Evolutionary conservation across 1,139 yeast species (phyloP), one percentile per base, ranked within the genome.

Genomic region (Diutina pseudorugosa): DNA sequence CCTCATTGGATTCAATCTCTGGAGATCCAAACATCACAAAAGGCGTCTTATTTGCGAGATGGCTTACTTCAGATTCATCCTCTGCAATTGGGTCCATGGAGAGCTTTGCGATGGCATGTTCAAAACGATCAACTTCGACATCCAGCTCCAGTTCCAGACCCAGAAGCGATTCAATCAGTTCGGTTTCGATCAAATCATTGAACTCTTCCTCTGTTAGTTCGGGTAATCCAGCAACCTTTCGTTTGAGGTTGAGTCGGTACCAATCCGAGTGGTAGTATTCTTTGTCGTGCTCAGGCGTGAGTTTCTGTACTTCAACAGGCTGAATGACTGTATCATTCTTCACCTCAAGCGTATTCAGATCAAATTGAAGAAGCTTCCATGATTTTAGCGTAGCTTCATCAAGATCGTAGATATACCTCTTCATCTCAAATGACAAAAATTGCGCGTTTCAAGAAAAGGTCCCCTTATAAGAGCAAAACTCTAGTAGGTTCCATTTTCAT

Each of bases 21-120:
- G 67, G 58, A 0, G 87, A 78, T 53, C 71, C 73, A 63, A 83
- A 82, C 47, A 77, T 67, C 1, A 85, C 69, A 56, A 70, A 76
- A 1, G 95, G 87, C 0, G 90, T 79, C 59, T 78, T 77, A 0
- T 89, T 82, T 56, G 83, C 78, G 56, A 83, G 64, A 59, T 76
- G 81, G 58, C 84, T 78, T 5, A 73, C 70, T 0, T 69, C 62
- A 7, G 70, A 62, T 40, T 67, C 69, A 1, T 67, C 68, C 2
- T 64, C 68, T 2, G 33, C 30, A 16, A 18, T 16, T 6, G 11
- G 41, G n/a, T 58, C 52, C 3, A 63, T 41, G 47, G 63, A 63
- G 36, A 64, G 58, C 52, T 64, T 65, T 52, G 74, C 76, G 50
- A 74, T 63, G 7, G 20, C 21, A 72, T 62, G 62, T 12, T 61